Base-by-base conservation (phyloP, 2,329 filamentous ascomycete genomes). In the Botrytis hyacinthi region DNA sequence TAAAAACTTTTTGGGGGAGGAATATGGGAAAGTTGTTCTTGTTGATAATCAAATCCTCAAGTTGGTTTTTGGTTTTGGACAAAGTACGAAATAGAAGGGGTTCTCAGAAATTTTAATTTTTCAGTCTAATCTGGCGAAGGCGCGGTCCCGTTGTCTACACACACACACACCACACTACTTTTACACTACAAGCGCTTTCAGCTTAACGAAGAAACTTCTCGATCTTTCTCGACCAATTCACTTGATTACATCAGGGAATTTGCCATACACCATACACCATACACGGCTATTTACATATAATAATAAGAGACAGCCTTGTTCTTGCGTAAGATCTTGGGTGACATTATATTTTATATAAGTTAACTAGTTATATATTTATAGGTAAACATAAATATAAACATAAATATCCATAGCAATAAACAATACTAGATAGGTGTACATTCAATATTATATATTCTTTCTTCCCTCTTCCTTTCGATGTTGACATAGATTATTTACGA, bases 181-280 rank as follows among this genome's bases (percentile, higher is more conserved):
- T 37, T 37, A 37, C 48, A 51, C 48, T 59, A 70, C 54, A 60
- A 40, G 68, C 54, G 54, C 68, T 63, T 63, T 37, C 61, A 29
- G 26, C 29, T 29, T 26, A 29, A 65, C 44, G 67, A 70, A 71
- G 70, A 71, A 71, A 66, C 70, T 71, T 71, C 70, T 71, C 70
- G 70, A 71, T 71, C 70, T 71, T 71, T 71, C 70, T 62, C 44
- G 44, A 32, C 44, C 46, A 29, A 54, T 54, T 67, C 63, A 29
- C 22, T 35, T 48, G 5, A n/a, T 67, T 67, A 29, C 32, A 51
- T 67, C 32, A 42, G 37, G 59, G 26, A 67, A 57, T 18, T 57
- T 57, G 51, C 48, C 63, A 54, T 54, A n/a, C 10, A 54, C 37
- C n/a, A n/a, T n/a, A n/a, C n/a, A n/a, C 46, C 63, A 51, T 51